These are phyloP conservation scores for Penicillium sp. DNA, from an alignment of 2,329 filamentous ascomycete genomes.

Conservation along the genomic window DNA sequence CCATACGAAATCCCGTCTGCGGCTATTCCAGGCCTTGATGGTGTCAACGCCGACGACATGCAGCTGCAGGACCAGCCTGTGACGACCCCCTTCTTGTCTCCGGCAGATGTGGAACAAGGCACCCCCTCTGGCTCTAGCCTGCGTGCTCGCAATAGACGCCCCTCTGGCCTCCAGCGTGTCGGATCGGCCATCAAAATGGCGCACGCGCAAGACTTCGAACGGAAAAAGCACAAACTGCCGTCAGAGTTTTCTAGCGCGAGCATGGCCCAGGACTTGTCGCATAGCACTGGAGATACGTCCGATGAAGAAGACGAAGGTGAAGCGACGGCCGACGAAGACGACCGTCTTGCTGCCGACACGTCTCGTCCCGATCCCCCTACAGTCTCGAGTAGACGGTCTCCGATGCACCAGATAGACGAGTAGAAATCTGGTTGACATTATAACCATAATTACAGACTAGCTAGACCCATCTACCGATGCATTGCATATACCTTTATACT, in stretches of 20 bases:
- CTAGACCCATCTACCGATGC: slow-evolving; percentile 4
- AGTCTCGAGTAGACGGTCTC: slow-evolving; percentile 1
- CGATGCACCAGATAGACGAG: slow-evolving; percentile 10
- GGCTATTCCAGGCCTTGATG: slow-evolving; percentile 14
- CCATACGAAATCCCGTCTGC: slow-evolving; percentile 62
- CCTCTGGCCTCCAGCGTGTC: slow-evolving; percentile 46
- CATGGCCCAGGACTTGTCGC: slow-evolving; percentile 34
- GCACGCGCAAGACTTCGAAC: slow-evolving; percentile 88
- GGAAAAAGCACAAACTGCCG: slow-evolving; percentile 68
- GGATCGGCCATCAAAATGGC: slow-evolving; percentile 74
- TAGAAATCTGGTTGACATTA: slow-evolving; percentile 3
- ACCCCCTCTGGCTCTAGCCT: slow-evolving; percentile 27
- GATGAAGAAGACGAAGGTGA: slow-evolving; percentile 39
- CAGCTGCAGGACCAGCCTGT: slow-evolving; percentile 29
- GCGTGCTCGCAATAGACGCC: slow-evolving; percentile 29
- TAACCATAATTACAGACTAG: slow-evolving; percentile 3
- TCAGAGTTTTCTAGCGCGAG: slow-evolving; percentile 43
- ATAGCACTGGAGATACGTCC: slow-evolving; percentile 37
- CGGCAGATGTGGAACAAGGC: slow-evolving; percentile 30
- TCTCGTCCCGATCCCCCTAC: neutral
- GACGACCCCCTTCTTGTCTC: slow-evolving; percentile 18
- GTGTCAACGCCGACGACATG: slow-evolving; percentile 20
- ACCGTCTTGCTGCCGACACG: slow-evolving; percentile 1
- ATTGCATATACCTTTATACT: slow-evolving; percentile 8
- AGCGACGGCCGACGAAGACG: slow-evolving; percentile 30